A percentile compares a stretch with the other conserved stretches of the same genome.
Conservation (phyloP, 192 early-diverging fungal genomes). For the Umbelopsis vinacea region DNA sequence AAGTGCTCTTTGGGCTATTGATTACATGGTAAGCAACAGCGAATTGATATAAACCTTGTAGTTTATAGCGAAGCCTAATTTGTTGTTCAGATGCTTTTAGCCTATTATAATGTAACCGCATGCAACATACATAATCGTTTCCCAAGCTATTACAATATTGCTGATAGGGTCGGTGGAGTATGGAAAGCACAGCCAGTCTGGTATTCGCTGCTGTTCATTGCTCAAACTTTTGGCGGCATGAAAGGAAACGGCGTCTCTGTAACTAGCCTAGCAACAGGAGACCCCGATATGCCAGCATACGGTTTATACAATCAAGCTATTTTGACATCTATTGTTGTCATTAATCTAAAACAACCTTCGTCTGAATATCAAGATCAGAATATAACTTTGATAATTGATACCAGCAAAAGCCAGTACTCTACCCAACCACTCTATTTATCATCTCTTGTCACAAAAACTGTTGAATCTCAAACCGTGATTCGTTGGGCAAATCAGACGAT, state of each 20-base stretch:
- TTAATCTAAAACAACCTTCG: not conserved
- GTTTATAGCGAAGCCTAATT: not conserved
- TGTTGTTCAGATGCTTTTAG: not conserved
- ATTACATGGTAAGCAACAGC: constrained; percentile 10
- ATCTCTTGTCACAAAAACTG: not conserved
- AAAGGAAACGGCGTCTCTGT: not conserved
- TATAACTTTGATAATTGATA: not conserved
- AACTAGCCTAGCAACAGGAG: not conserved
- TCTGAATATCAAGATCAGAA: not conserved
- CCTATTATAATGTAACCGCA: constrained; percentile 6
- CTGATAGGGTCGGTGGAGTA: not conserved
- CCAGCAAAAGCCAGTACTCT: not conserved
- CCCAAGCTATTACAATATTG: constrained; percentile 12
- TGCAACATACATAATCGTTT: constrained; percentile 3
- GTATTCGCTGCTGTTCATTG: not conserved
- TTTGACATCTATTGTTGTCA: not conserved
- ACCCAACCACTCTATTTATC: not conserved
- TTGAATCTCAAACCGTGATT: not conserved
- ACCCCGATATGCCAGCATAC: not conserved
- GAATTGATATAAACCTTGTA: not conserved
- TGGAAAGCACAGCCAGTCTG: constrained; percentile 4
- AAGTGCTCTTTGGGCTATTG: not conserved
- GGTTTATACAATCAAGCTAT: not conserved
- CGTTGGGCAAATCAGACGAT: constrained; percentile 7
- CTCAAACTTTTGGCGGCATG: not conserved